These are phyloP conservation scores for Pseudogymnoascus sp. DNA, from an alignment of 2,329 filamentous ascomycete species.

Conservation along the genomic window DNA sequence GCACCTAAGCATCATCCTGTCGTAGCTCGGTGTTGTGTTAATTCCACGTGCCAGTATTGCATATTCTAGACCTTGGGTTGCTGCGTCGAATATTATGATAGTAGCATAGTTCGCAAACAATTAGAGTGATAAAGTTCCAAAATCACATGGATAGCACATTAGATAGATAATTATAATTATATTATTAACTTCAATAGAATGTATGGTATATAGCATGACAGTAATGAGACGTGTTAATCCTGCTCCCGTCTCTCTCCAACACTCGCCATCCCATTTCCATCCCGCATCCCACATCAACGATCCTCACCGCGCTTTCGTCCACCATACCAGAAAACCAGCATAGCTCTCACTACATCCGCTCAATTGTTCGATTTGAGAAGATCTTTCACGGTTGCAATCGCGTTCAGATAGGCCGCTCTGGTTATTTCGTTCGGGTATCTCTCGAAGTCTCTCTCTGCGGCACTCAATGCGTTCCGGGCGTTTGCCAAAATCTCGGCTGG, in stretches of 20 bases:
- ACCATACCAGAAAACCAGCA: background rate
- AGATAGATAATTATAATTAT: background rate
- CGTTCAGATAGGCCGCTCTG: background rate
- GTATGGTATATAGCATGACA: background rate
- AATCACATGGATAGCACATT: background rate
- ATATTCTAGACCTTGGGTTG: background rate
- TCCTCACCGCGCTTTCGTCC: background rate
- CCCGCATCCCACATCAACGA: background rate
- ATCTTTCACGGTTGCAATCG: background rate
- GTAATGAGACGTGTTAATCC: background rate
- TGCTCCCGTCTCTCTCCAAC: background rate
- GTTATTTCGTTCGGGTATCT: background rate
- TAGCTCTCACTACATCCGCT: background rate
- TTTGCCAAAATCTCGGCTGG: background rate
- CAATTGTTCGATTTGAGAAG: background rate
- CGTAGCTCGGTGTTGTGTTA: background rate
- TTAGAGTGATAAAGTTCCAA: background rate
- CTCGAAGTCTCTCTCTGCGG: background rate
- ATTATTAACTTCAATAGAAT: background rate
- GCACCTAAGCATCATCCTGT: no score
- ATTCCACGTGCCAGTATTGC: background rate
- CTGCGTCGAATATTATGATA: background rate
- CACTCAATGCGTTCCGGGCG: background rate
- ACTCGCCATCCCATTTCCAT: background rate
- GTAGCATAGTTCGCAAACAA: background rate